Base-by-base conservation (phyloP, 495 filamentous ascomycete genomes). In the Saxophila tyrrhenica region DNA sequence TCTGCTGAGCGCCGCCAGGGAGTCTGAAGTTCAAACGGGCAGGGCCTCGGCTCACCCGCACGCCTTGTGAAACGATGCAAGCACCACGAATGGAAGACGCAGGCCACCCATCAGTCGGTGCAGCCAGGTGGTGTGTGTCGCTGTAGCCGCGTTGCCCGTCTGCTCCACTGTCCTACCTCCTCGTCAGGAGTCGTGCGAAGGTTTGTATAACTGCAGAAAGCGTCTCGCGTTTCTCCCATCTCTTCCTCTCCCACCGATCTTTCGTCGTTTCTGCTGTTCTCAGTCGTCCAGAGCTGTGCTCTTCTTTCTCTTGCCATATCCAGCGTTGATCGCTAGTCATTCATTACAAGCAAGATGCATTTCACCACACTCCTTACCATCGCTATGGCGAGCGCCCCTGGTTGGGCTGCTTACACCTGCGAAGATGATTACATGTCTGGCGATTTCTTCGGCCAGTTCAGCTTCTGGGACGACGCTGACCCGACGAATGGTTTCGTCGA, bases 401-500 rank as follows among this genome's bases (percentile, higher is more conserved):
- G 53, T 44, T 49, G 41, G 48, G 57, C 61, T 51, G 17, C 23
- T 3, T 65, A 65, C 50, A 39, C 45, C 19, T 50, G 63, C 3
- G 29, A 65, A 44, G 47, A 63, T 21, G 61, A 65, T 42, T 65
- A 63, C 51, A 46, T 55, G 25, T 19, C 51, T 1, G 51, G 45
- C 35, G 49, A 57, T 35, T 65, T 65, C 50, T 65, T 64, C 48
- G 39, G 39, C 25, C n/a, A 44, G 32, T 63, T 63, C 38, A 46
- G 45, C 13, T 63, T 65, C 55, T 63, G 20, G 16, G 47, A 20
- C 39, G 19, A 10, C 17, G 21, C 61, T 5, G 63, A 65, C 39
- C 63, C 63, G 2, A 65, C 63, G 16, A 15, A 62, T n/a, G 63
- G 64, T n/a, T 69, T 68, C 50, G 69, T 72, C 19, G 8, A 60